Percentiles rank a stretch among this genome's conserved stretches.
Evolutionary conservation across 495 filamentous ascomycete genomes (phyloP).

Genomic region (Aspergillus sparsus): DNA sequence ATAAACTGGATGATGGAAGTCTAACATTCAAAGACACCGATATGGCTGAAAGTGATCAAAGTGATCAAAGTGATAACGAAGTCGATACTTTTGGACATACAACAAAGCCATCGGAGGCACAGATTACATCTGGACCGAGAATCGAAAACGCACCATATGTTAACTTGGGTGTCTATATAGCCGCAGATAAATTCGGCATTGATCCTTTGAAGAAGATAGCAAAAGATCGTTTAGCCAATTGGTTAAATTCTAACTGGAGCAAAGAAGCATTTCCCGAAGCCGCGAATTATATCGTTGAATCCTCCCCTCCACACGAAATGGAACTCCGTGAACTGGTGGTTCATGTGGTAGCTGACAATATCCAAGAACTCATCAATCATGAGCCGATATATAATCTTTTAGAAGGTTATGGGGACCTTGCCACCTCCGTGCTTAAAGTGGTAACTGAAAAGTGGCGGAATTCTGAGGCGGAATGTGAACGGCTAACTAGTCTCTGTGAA

Average conservation of each 20-base stretch:
- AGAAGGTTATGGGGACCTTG: not conserved
- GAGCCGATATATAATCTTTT: not conserved
- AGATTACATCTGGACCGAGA: not conserved
- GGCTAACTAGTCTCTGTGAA: too few relatives aligned
- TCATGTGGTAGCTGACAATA: not conserved
- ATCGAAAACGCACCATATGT: not conserved
- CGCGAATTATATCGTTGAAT: not conserved
- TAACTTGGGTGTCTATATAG: not conserved
- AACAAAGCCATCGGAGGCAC: too few relatives aligned
- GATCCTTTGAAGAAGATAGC: not conserved
- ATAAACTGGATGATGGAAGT: too few relatives aligned
- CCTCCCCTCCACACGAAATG: not conserved
- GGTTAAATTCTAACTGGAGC: not conserved
- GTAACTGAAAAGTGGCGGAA: not conserved
- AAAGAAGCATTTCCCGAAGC: not conserved
- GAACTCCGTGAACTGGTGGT: not conserved
- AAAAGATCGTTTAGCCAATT: not conserved
- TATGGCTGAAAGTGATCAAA: too few relatives aligned
- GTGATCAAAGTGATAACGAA: too few relatives aligned
- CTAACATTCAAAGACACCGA: too few relatives aligned
- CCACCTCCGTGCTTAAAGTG: not conserved
- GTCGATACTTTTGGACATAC: too few relatives aligned
- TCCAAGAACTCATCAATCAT: not conserved
- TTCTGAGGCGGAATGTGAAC: not conserved
- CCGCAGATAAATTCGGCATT: conserved; percentile 3